A percentile compares a stretch with the other conserved stretches of the same genome.
phyloP scores from a whole-genome alignment of 257 asterid genomes.

The Jacaranda copaia region DNA sequence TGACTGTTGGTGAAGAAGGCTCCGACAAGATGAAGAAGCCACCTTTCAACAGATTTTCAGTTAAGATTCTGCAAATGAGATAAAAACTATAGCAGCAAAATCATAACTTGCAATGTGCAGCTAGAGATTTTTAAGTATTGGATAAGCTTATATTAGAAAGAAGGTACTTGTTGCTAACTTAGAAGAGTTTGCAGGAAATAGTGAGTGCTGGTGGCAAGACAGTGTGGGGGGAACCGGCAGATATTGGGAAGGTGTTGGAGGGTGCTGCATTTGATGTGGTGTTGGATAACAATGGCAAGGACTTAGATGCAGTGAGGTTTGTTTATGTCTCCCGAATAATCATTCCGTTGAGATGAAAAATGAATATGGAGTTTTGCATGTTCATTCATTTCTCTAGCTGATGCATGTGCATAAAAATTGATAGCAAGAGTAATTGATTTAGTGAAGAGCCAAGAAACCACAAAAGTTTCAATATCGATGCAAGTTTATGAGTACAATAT shows the following conservation, averaged over 20 bases:
- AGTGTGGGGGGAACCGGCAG: slow-evolving; percentile 86
- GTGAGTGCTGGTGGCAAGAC: slow-evolving; percentile 85
- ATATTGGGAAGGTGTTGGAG: slow-evolving; percentile 73
- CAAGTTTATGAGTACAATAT: not conserved
- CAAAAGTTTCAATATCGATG: not conserved
- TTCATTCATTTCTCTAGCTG: too few relatives aligned
- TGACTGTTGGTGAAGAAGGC: slow-evolving; percentile 87
- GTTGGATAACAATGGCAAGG: slow-evolving; percentile 97
- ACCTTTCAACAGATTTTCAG: slow-evolving; percentile 93
- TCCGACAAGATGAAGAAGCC: slow-evolving; percentile 99
- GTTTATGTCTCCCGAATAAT: slow-evolving; percentile 14
- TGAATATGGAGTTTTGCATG: not conserved
- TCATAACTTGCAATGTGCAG: not conserved
- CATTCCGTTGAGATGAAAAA: not conserved
- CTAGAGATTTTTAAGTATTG: not conserved
- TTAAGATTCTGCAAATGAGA: slow-evolving; percentile 34
- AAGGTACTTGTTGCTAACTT: slow-evolving; percentile 22
- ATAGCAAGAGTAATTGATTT: not conserved
- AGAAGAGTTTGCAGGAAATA: slow-evolving; percentile 69
- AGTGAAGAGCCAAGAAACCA: not conserved
- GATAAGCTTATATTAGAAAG: not conserved
- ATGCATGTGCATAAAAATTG: not conserved
- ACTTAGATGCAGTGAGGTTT: slow-evolving; percentile 82
- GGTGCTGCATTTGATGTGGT: slow-evolving; percentile 83
- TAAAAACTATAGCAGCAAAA: not conserved